Evolutionary conservation across 306 rosid species (phyloP).

Genomic region (Cyclanthera cordifolia): DNA sequence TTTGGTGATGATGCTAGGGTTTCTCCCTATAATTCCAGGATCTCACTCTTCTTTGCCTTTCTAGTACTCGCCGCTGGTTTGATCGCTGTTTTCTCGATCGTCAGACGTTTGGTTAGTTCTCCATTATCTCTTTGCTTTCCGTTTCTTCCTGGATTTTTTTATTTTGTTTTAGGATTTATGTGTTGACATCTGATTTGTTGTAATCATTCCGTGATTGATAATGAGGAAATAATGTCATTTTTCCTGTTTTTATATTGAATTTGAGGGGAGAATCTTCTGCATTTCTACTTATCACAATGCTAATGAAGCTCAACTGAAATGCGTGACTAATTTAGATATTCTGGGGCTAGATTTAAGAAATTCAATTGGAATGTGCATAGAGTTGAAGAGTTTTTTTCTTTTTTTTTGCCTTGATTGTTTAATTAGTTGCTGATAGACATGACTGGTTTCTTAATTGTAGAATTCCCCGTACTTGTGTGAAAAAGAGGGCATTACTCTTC

Average conservation of each 20-base stretch:
- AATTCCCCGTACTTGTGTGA: constrained; percentile 81
- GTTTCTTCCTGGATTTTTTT: neutral
- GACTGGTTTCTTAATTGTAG: constrained; percentile 27
- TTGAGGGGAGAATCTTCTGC: neutral
- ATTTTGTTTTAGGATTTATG: neutral
- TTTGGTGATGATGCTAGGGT: constrained; percentile 70
- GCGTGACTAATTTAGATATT: too few relatives aligned
- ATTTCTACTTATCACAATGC: neutral
- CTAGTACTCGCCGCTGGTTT: constrained; percentile 35
- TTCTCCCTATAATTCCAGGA: constrained; percentile 51
- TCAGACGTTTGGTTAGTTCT: constrained; percentile 45
- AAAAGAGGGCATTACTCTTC: constrained; percentile 87
- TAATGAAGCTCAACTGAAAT: too few relatives aligned
- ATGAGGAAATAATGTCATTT: neutral
- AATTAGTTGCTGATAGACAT: neutral
- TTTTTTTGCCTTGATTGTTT: neutral
- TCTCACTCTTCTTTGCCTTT: constrained; percentile 37
- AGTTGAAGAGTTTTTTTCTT: neutral
- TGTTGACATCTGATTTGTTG: neutral
- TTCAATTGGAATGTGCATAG: too few relatives aligned
- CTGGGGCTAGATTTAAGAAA: too few relatives aligned
- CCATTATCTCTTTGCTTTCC: neutral
- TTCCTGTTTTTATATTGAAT: neutral
- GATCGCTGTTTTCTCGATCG: constrained; percentile 41
- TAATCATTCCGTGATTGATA: neutral